Base-by-base conservation (phyloP, 2,329 filamentous ascomycete species). In the Bretziella fagacearum region DNA sequence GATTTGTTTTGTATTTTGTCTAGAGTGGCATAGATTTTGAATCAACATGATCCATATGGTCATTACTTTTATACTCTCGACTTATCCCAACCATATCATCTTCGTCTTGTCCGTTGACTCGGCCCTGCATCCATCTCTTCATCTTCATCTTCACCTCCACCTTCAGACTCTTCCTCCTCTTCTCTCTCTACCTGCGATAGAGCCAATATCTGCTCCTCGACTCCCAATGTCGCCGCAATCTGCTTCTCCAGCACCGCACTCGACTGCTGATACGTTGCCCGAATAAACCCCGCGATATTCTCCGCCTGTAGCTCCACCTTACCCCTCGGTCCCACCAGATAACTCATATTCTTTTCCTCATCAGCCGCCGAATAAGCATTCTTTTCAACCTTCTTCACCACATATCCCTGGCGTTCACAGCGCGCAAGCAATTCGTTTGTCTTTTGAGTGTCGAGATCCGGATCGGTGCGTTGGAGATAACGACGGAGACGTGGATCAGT, bases 241-340 rank as follows among this genome's bases (percentile, higher is more conserved):
- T 74, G 75, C 57, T 64, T 69, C 52, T 79, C 70, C 44, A 80
- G 57, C 53, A 77, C 72, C 2, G 69, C 65, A 1, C 64, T 63
- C 37, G 65, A 64, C 6, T 66, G 65, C 1, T 69, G 73, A 58
- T 76, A 81, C 1, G 79, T 67, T 46, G 70, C 61, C 57, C 74
- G 63, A 3, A 86, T 75, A 52, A 95, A 62, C 0, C 76, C 77
- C 15, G 77, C 74, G 10, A 91, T 81, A 1, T 82, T 84, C 43
- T 77, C 71, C n/a, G 78, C 68, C 0, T 82, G 84, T 29, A 96
- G 74, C 61, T 96, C 91, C 6, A 87, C 70, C 62, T 82, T 91
- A 4, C 83, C 89, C 18, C 91, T 73, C 4, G 85, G 81, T 0
- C 91, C 91, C 11, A 95, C 74, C 48, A 82, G 74, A 71, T 84